A percentile compares a stretch with the other conserved stretches of the same genome.
phyloP scores from a whole-genome alignment of 23 red algal species.

The Gracilaria gracilis region DNA sequence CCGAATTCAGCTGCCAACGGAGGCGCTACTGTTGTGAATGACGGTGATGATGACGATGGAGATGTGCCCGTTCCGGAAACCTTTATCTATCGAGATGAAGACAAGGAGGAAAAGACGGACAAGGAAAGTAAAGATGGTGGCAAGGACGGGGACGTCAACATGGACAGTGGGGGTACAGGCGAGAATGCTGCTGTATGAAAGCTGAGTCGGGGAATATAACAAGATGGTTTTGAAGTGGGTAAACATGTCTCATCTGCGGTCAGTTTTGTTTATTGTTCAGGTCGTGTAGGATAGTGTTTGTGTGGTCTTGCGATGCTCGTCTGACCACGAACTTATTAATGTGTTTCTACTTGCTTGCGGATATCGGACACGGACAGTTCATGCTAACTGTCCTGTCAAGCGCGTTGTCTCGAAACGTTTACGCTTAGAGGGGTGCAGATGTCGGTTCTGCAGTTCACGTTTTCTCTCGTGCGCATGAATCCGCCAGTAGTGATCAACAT shows the following conservation, averaged over 20 bases:
- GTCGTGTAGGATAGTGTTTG: not conserved
- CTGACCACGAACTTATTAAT: no score
- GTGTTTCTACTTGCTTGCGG: no score
- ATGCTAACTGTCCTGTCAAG: no score
- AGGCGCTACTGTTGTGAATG: slow-evolving; percentile 21
- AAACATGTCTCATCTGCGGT: not conserved
- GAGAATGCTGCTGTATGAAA: not conserved
- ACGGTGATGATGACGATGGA: slow-evolving; percentile 59
- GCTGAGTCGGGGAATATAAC: not conserved
- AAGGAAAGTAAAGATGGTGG: slow-evolving; percentile 6
- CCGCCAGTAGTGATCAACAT: no score
- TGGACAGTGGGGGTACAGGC: slow-evolving; percentile 3
- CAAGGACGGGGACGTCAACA: slow-evolving; percentile 51
- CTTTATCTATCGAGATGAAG: slow-evolving; percentile 67
- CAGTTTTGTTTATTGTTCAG: slow-evolving; percentile 2
- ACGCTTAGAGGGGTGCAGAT: no score
- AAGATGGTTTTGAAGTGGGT: not conserved
- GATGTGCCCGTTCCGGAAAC: slow-evolving; percentile 53
- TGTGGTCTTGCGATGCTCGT: not conserved
- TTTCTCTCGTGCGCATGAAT: no score
- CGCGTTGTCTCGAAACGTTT: no score
- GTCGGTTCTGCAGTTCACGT: no score
- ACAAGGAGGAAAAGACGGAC: slow-evolving; percentile 37
- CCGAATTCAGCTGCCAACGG: not conserved
- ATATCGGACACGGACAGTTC: no score